Percentiles rank a stretch among this genome's conserved stretches.
Evolutionary conservation across 495 filamentous ascomycete species (phyloP).

Genomic region (Hypomontagnella submonticulosa): DNA sequence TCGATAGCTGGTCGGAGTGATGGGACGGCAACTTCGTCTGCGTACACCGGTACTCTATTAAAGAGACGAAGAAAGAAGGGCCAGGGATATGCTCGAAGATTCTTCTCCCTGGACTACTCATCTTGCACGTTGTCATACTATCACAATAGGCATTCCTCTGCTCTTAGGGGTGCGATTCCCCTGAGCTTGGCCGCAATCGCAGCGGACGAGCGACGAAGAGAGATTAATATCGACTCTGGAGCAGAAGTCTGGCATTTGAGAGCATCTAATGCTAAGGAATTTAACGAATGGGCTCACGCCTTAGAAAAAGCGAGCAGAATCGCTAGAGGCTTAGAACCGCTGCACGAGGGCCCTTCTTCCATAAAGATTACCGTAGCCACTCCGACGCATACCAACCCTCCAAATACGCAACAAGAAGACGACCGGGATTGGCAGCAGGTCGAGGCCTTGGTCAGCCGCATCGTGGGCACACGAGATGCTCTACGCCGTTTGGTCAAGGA

Average conservation of each 20-base stretch:
- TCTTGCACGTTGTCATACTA: slow-evolving; percentile 95
- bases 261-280: slow-evolving; percentile 82
- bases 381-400: slow-evolving; percentile 24
- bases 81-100: slow-evolving; percentile 91
- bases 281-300: slow-evolving; percentile 84
- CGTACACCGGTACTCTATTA: slow-evolving; percentile 80
- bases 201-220: slow-evolving; percentile 83
- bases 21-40: slow-evolving; percentile 44
- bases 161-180: slow-evolving; percentile 90
- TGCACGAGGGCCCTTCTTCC: slow-evolving; percentile 47
- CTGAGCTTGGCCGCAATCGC: slow-evolving; percentile 89
- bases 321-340: slow-evolving; percentile 58
- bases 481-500: slow-evolving; percentile 85
- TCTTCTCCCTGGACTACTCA: slow-evolving; percentile 93
- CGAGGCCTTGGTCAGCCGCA: slow-evolving; percentile 80
- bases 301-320: slow-evolving; percentile 79
- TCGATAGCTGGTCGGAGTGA: slow-evolving; percentile 51
- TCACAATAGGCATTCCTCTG: slow-evolving; percentile 88
- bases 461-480: slow-evolving; percentile 89
- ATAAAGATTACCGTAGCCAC: slow-evolving; percentile 39
- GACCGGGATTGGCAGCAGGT: slow-evolving; percentile 87
- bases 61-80: slow-evolving; percentile 93
- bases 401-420: slow-evolving; percentile 61
- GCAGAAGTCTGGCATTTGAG: slow-evolving; percentile 98
- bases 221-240: slow-evolving; percentile 96